A percentile compares a stretch with the other conserved stretches of the same genome.
Evolutionary conservation across 2,329 filamentous ascomycete species (phyloP).

Genomic region (Fusarium sp.): DNA sequence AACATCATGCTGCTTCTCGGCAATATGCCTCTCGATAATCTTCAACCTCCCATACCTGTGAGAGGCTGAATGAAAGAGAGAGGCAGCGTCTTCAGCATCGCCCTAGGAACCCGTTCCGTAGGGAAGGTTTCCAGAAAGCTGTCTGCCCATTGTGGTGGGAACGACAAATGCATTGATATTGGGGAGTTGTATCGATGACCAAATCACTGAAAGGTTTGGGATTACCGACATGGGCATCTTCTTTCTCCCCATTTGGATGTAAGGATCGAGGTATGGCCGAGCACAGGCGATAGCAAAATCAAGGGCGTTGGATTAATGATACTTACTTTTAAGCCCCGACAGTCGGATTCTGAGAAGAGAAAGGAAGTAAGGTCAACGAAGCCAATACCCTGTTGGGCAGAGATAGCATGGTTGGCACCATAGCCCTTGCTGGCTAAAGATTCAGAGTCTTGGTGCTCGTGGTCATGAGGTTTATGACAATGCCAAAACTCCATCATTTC

Average conservation of each 20-base stretch:
- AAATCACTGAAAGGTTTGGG: constrained; percentile 65
- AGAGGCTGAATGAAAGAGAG: constrained; percentile 63
- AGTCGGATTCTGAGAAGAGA: constrained; percentile 78
- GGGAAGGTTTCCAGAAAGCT: constrained; percentile 57
- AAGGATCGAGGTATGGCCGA: constrained; percentile 12
- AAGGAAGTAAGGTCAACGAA: constrained; percentile 88
- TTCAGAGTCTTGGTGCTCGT: constrained; percentile 63
- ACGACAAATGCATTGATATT: constrained; percentile 62
- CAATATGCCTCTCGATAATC: constrained; percentile 66
- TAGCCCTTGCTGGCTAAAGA: constrained; percentile 79
- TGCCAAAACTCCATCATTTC: constrained; percentile 99
- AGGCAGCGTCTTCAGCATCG: constrained; percentile 53
- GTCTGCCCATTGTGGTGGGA: constrained; percentile 45
- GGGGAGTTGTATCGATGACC: constrained; percentile 80
- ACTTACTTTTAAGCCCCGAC: constrained; percentile 61
- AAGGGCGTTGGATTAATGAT: constrained; percentile 23
- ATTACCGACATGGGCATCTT: constrained; percentile 72
- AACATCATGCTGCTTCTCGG: constrained; percentile 13
- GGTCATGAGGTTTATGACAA: constrained; percentile 89
- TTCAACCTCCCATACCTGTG: constrained; percentile 63
- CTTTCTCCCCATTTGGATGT: constrained; percentile 62
- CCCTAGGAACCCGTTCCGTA: constrained; percentile 59
- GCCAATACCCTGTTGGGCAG: constrained; percentile 75
- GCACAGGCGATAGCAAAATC: constrained; percentile 21
- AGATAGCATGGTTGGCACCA: constrained; percentile 83